Conservation (phyloP, 2,329 filamentous ascomycete species). For the Pezicula radicicola region DNA sequence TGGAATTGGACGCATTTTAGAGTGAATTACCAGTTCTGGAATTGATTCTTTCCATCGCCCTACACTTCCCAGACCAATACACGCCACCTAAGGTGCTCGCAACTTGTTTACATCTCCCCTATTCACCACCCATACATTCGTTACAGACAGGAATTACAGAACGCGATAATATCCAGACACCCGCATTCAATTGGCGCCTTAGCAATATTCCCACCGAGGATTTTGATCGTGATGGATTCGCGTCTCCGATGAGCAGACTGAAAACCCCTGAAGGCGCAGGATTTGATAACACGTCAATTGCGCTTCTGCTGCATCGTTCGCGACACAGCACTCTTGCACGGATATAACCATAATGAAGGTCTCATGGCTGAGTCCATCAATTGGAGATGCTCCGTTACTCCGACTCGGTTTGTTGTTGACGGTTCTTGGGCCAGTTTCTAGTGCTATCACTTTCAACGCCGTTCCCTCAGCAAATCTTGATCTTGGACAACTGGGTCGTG, state of each 20-base stretch:
- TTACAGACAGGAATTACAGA: too few relatives aligned
- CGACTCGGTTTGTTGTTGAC: conserved; percentile 37
- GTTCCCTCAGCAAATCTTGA: conserved; percentile 73
- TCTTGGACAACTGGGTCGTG: conserved; percentile 72
- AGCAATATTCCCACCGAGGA: neutral
- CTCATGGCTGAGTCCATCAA: conserved; percentile 25
- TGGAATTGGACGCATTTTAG: too few relatives aligned
- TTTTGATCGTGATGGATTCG: neutral
- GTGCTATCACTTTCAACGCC: conserved; percentile 56
- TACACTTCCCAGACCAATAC: too few relatives aligned
- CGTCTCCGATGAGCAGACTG: neutral
- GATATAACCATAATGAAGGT: conserved; percentile 26
- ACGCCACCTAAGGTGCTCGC: too few relatives aligned
- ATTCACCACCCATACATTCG: too few relatives aligned
- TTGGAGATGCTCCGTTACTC: conserved; percentile 25
- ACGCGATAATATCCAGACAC: too few relatives aligned
- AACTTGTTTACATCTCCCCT: too few relatives aligned
- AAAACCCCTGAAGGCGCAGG: neutral
- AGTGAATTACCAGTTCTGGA: too few relatives aligned
- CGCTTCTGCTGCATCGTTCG: neutral
- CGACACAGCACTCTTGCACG: conserved; percentile 7
- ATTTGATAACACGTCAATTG: neutral
- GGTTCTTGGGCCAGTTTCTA: conserved; percentile 36
- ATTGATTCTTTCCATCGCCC: too few relatives aligned
- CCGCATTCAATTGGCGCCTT: neutral